Evolutionary conservation across 139 green algal species (phyloP), one percentile per base, ranked within the genome.

Genomic region (Chlamydomonas incerta): DNA sequence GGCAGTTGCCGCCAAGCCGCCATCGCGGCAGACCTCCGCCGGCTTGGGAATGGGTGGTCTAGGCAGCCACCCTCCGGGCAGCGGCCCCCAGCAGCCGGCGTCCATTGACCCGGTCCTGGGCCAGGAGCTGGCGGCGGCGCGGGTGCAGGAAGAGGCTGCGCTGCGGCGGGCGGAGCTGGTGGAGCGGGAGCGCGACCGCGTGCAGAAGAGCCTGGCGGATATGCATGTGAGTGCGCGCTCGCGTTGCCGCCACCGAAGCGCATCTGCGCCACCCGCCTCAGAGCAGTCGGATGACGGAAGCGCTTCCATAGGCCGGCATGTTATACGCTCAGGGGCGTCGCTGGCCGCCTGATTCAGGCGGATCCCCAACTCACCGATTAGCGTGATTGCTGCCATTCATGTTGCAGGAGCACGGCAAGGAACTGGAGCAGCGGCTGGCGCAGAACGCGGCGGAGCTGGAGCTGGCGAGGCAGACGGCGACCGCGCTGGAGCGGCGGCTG

Each of bases 341-440:
- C n/a, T n/a, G n/a, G n/a, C n/a, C n/a, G n/a, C n/a, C n/a, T n/a
- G n/a, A n/a, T n/a, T n/a, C n/a, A n/a, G n/a, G n/a, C n/a, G n/a
- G n/a, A n/a, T n/a, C n/a, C n/a, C n/a, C n/a, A n/a, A n/a, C n/a
- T n/a, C n/a, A n/a, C n/a, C n/a, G n/a, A n/a, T n/a, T n/a, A n/a
- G n/a, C n/a, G n/a, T n/a, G n/a, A n/a, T n/a, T n/a, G n/a, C n/a
- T n/a, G n/a, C n/a, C n/a, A n/a, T n/a, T n/a, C n/a, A n/a, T n/a
- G n/a, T n/a, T n/a, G 11, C 55, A 94, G 91, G 80, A 33, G 0
- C 83, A 79, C 21, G 68, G 85, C 37, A 72, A 80, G 28, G 91
- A 94, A 41, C 34, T 93, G 37, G 90, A 94, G 77, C 66, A 89
- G 47, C 90, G 87, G 0, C 74, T 94, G 33, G 86, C 90, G 1